Percentiles rank a stretch among this genome's conserved stretches.
phyloP scores from a whole-genome alignment of 306 rosid genomes.

The Malus fusca region DNA sequence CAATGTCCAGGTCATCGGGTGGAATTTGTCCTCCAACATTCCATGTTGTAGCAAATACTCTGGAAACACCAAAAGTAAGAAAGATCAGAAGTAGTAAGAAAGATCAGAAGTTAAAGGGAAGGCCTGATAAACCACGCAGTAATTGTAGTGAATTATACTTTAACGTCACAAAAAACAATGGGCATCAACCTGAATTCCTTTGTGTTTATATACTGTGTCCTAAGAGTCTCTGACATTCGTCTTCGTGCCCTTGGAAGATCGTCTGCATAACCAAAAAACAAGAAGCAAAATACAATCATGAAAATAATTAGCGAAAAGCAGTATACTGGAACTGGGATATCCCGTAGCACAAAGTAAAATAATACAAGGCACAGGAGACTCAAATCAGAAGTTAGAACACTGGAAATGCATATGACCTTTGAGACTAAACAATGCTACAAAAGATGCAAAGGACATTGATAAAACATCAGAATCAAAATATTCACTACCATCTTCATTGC shows the following conservation, averaged over 20 bases:
- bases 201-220: constrained; percentile 66
- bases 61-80: constrained; percentile 22
- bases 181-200: constrained; percentile 67
- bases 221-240: constrained; percentile 72
- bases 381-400: background rate
- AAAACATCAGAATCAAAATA: background rate
- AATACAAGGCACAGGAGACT: constrained; percentile 4
- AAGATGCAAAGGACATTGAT: background rate
- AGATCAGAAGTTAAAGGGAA: constrained; percentile 9
- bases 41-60: constrained; percentile 86
- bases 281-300: background rate
- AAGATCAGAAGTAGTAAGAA: constrained; percentile 12
- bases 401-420: background rate
- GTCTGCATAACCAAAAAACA: constrained; percentile 26
- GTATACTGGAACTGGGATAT: constrained; percentile 2
- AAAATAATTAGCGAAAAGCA: background rate
- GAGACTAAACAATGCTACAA: background rate
- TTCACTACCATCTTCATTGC: background rate
- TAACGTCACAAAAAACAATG: constrained; percentile 5
- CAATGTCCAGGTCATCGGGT: constrained; percentile 76
- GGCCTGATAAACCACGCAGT: constrained; percentile 6
- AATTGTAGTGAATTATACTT: constrained; percentile 4
- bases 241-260: constrained; percentile 64
- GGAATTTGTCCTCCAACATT: constrained; percentile 84
- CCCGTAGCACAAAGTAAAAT: background rate